A percentile compares a stretch with the other conserved stretches of the same genome.
These are phyloP conservation scores for Collybia sordida DNA, from an alignment of 768 basidiomycete genomes.

Conservation along the genomic window DNA sequence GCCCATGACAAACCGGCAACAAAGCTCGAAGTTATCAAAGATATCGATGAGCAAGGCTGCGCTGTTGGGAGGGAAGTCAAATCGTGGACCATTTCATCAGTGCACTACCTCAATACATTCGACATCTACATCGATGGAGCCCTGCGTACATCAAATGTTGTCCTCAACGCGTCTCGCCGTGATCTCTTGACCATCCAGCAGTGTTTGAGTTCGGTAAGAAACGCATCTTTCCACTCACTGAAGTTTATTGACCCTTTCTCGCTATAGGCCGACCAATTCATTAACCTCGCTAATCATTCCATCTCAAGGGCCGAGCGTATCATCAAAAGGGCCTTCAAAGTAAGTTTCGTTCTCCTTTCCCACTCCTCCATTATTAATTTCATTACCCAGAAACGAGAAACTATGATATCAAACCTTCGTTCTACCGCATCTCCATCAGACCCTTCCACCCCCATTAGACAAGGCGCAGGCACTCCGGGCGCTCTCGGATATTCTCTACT, in stretches of 20 bases:
- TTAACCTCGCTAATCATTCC: slow-evolving; percentile 53
- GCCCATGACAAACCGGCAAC: slow-evolving; percentile 29
- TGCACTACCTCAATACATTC: slow-evolving; percentile 17
- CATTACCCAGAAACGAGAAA: slow-evolving; percentile 47
- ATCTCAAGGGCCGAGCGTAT: slow-evolving; percentile 58
- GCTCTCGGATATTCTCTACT: slow-evolving; percentile 31
- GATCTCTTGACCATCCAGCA: slow-evolving; percentile 59
- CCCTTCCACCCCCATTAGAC: slow-evolving; percentile 18
- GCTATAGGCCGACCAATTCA: slow-evolving; percentile 54
- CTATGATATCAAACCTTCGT: slow-evolving; percentile 44
- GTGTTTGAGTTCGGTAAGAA: slow-evolving; percentile 50
- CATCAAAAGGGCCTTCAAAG: slow-evolving; percentile 55
- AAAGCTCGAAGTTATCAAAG: slow-evolving; percentile 37
- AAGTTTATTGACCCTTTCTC: not conserved
- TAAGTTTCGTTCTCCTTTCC: slow-evolving; percentile 22
- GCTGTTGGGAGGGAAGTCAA: slow-evolving; percentile 40
- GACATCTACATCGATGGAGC: slow-evolving; percentile 39
- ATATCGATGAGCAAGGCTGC: slow-evolving; percentile 38
- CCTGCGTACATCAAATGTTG: slow-evolving; percentile 42
- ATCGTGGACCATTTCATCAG: slow-evolving; percentile 2
- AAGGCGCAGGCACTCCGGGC: slow-evolving; percentile 22
- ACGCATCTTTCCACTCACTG: not conserved
- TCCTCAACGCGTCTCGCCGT: slow-evolving; percentile 51
- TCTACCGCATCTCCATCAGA: slow-evolving; percentile 17
- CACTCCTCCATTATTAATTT: slow-evolving; percentile 1